Percentiles rank a stretch among this genome's conserved stretches.
phyloP scores from a whole-genome alignment of 1,284 basidiomycete species.

The Fomitopsis betulina region DNA sequence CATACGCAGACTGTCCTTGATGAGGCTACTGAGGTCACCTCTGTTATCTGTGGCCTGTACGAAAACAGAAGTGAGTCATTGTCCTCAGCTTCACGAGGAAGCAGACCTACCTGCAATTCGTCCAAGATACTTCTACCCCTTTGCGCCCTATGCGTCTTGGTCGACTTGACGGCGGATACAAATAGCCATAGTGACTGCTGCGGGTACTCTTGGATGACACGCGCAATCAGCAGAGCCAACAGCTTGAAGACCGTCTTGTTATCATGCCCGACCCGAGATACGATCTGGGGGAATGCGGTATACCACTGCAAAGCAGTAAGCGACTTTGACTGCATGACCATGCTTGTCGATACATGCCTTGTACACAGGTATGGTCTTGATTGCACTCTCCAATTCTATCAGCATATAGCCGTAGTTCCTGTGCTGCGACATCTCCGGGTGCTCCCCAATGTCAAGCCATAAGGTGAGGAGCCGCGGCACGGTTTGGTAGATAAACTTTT shows the following conservation, averaged over 20 bases:
- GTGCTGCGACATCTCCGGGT: constrained; percentile 28
- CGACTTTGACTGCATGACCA: background rate
- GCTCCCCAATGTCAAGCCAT: constrained; percentile 93
- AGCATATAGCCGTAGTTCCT: constrained; percentile 56
- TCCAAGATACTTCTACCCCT: constrained; percentile 67
- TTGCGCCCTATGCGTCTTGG: constrained; percentile 55
- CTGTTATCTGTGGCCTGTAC: constrained; percentile 24
- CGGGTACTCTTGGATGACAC: constrained; percentile 80
- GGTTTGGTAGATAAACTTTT: constrained; percentile 97
- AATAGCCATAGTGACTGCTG: constrained; percentile 95
- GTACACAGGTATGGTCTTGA: constrained; percentile 65
- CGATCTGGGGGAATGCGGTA: constrained; percentile 95
- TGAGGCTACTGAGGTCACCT: constrained; percentile 45
- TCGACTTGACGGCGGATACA: constrained; percentile 86
- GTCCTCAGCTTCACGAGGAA: background rate
- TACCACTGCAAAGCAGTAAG: constrained; percentile 68
- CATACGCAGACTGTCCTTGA: constrained; percentile 55
- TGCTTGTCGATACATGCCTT: constrained; percentile 47
- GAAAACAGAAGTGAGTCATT: background rate
- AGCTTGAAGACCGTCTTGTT: constrained; percentile 66
- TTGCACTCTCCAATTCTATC: constrained; percentile 45
- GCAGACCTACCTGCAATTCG: constrained; percentile 52
- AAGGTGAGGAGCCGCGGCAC: constrained; percentile 92
- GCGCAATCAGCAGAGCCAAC: constrained; percentile 68
- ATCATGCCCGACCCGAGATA: constrained; percentile 87